Conservation (phyloP, 2,329 filamentous ascomycete genomes). For the Verticillium tricorpus region DNA sequence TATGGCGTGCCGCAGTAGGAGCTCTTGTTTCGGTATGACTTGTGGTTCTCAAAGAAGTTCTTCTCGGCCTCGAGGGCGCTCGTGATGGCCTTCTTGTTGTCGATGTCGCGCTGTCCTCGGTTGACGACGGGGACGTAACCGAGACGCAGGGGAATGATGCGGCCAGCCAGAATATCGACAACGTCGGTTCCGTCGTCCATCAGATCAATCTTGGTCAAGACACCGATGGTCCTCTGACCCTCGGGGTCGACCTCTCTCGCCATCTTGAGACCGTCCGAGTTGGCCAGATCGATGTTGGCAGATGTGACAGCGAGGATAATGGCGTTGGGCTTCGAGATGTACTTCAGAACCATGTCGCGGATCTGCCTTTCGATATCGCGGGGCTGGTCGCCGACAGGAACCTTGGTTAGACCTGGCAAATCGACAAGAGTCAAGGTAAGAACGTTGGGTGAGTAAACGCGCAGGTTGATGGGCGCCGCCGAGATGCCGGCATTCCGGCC, state of each 20-base stretch:
- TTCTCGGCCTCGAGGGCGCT: constrained; percentile 90
- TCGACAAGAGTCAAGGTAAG: constrained; percentile 95
- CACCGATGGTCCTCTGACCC: constrained; percentile 95
- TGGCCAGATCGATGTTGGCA: constrained; percentile 96
- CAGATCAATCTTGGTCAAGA: constrained; percentile 95
- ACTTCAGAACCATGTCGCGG: constrained; percentile 95
- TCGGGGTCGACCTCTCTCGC: constrained; percentile 96
- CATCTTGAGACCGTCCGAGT: constrained; percentile 95
- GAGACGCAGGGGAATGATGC: constrained; percentile 90
- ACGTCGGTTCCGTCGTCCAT: constrained; percentile 99
- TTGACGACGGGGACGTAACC: constrained; percentile 98
- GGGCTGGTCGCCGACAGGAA: constrained; percentile 93
- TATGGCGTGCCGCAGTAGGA: constrained; percentile 98
- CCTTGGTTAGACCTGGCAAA: constrained; percentile 92
- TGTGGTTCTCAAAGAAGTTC: constrained; percentile 97
- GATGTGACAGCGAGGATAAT: constrained; percentile 96
- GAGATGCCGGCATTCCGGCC: constrained; percentile 96
- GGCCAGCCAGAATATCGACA: constrained; percentile 94
- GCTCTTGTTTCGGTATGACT: constrained; percentile 97
- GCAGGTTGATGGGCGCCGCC: constrained; percentile 91
- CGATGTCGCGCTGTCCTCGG: constrained; percentile 94
- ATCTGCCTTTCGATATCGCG: constrained; percentile 97
- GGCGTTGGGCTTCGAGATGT: constrained; percentile 96
- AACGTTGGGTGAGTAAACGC: constrained; percentile 98
- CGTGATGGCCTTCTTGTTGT: constrained; percentile 94